Evolutionary conservation across 2,329 filamentous ascomycete genomes (phyloP), one percentile per base, ranked within the genome.

Genomic region (Xylariomycetidae sp.): DNA sequence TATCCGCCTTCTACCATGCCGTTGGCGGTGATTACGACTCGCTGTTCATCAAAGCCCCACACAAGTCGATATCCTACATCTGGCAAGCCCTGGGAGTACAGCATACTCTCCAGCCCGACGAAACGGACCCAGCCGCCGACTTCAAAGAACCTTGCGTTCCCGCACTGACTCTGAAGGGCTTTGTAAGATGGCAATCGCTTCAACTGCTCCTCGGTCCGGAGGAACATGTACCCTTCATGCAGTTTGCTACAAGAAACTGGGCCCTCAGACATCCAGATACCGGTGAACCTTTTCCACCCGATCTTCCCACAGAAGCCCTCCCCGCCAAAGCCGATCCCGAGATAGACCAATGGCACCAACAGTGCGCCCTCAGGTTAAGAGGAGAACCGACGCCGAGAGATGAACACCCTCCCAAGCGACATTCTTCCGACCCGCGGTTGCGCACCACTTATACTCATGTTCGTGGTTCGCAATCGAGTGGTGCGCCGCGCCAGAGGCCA

Each of bases 181-280:
- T 94, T 58, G 85, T 90, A 27, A 81, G 87, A 57, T 98, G 90
- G 90, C 84, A 95, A 65, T 88, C 86, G 0, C 85, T 97, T 35
- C 88, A 97, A 63, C 74, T 95, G 15, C 67, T 97, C 22, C 74
- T 97, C 2, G 85, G 82, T 2, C 92, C 92, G 0, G 83, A 92
- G 47, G 86, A 94, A 50, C 89, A 97, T 63, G 84, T 88, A 1
- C 78, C 79, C 0, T 90, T 88, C 49, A 61, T 98, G 16, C 87
- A 92, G 50, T 81, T 77, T 50, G 87, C 88, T 1, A 84, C 94
- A 4, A 73, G 74, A 40, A 70, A 84, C 43, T 96, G 88, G 74
- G 71, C 78, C 22, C 72, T 97, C 38, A 76, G 74, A 39, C 78
- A 94, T 50, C 84, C 84, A 0, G 75, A 79, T 27, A 88, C 88